A percentile compares a stretch with the other conserved stretches of the same genome.
Evolutionary conservation across 306 rosid genomes (phyloP).

Genomic region (Glycine tomentella): DNA sequence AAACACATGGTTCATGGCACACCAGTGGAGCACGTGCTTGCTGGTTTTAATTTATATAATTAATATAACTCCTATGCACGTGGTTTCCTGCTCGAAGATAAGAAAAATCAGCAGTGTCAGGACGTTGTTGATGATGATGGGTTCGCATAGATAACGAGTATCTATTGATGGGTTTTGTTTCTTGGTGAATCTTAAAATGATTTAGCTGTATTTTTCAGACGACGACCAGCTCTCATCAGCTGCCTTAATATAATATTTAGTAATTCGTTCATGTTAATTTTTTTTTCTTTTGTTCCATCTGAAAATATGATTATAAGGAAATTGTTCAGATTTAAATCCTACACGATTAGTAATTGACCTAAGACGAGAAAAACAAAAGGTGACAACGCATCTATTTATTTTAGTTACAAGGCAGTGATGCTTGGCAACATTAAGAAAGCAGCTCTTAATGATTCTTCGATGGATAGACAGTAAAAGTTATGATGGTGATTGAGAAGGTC

Average conservation of each 20-base stretch:
- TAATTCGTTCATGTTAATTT: background rate
- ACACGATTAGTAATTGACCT: no score
- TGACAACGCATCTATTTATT: background rate
- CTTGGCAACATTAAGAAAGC: background rate
- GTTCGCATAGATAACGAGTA: background rate
- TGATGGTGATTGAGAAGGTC: slow-evolving; percentile 22
- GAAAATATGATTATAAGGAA: background rate
- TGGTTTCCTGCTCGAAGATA: slow-evolving; percentile 1
- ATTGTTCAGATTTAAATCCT: background rate
- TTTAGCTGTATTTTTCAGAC: background rate
- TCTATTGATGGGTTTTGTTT: slow-evolving; percentile 25
- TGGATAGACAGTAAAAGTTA: background rate
- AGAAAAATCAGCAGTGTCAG: slow-evolving; percentile 3
- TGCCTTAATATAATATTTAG: background rate
- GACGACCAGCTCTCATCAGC: background rate
- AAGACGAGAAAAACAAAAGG: no score
- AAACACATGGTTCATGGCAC: background rate
- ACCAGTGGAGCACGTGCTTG: background rate
- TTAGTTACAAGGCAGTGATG: background rate
- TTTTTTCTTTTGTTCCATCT: background rate
- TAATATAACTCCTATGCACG: background rate
- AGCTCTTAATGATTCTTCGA: background rate
- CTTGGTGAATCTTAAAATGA: slow-evolving; percentile 39
- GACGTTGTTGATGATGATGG: background rate
- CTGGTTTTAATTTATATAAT: slow-evolving; percentile 11